Percentiles rank a stretch among this genome's conserved stretches.
phyloP scores from a whole-genome alignment of 148 eudicot genomes.

The Bassia scoparia region DNA sequence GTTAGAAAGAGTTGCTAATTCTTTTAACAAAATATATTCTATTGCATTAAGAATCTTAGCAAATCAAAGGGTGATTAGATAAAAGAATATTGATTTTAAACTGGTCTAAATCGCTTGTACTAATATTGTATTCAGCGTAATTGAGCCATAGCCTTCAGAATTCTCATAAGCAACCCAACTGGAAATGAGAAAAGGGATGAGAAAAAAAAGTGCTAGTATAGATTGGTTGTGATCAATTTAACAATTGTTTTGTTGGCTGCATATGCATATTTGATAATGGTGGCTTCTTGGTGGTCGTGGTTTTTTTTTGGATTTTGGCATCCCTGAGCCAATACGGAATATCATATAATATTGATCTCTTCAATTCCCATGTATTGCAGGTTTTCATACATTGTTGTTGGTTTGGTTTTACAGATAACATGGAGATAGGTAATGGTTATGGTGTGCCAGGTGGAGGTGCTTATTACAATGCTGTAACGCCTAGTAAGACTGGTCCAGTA shows the following conservation, averaged over 20 bases:
- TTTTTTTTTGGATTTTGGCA: background rate
- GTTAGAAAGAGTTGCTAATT: no score
- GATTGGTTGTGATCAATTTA: no score
- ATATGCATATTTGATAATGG: background rate
- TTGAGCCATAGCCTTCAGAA: background rate
- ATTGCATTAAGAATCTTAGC: no score
- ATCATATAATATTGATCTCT: background rate
- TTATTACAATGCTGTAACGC: constrained; percentile 46
- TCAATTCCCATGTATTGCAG: background rate
- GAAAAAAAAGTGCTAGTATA: no score
- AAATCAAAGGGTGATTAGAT: background rate
- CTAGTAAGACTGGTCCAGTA: constrained; percentile 34
- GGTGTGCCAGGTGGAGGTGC: constrained; percentile 99
- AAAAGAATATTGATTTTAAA: background rate
- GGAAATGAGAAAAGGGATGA: background rate
- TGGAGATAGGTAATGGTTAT: constrained; percentile 93
- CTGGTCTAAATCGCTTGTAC: background rate
- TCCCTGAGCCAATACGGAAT: background rate
- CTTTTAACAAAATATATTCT: no score
- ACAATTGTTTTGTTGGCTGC: no score
- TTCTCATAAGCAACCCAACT: background rate
- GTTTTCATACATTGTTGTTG: constrained; percentile 5
- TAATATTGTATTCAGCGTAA: background rate
- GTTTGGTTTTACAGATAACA: constrained; percentile 48
- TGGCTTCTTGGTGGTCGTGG: background rate